These are phyloP conservation scores for Hypseocharis bilobata DNA, from an alignment of 441 rosid genomes.

Conservation along the genomic window DNA sequence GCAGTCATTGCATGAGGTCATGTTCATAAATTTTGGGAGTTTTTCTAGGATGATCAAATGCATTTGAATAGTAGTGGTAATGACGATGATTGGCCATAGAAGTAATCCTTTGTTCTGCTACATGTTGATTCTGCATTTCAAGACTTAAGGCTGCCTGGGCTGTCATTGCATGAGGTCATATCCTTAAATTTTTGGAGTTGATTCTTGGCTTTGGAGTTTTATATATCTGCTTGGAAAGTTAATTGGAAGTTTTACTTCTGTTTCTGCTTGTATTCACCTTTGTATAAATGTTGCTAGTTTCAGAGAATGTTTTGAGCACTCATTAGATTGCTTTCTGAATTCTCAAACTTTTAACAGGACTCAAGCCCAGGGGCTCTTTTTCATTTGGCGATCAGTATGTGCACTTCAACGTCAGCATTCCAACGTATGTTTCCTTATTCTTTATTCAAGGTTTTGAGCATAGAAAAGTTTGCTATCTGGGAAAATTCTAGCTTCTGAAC, in stretches of 20 bases:
- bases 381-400: slow-evolving; percentile 77
- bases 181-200: neutral
- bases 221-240: too few relatives aligned
- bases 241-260: too few relatives aligned
- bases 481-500: neutral
- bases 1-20: neutral
- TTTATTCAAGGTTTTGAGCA: neutral
- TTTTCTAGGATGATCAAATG: too few relatives aligned
- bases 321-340: neutral
- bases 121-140: neutral
- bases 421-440: slow-evolving; percentile 38
- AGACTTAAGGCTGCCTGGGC: neutral
- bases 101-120: slow-evolving; percentile 1
- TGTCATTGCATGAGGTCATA: neutral
- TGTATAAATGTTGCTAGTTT: neutral
- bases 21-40: neutral
- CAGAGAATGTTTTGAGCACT: neutral
- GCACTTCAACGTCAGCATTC: slow-evolving; percentile 79
- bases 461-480: neutral
- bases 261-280: neutral
- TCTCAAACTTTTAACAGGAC: slow-evolving; percentile 35
- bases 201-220: neutral
- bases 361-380: slow-evolving; percentile 55
- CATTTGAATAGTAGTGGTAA: too few relatives aligned
- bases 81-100: slow-evolving; percentile 5